Evolutionary conservation across 1,139 yeast species (phyloP), one percentile per base, ranked within the genome.

Genomic region (Pichia sp.): DNA sequence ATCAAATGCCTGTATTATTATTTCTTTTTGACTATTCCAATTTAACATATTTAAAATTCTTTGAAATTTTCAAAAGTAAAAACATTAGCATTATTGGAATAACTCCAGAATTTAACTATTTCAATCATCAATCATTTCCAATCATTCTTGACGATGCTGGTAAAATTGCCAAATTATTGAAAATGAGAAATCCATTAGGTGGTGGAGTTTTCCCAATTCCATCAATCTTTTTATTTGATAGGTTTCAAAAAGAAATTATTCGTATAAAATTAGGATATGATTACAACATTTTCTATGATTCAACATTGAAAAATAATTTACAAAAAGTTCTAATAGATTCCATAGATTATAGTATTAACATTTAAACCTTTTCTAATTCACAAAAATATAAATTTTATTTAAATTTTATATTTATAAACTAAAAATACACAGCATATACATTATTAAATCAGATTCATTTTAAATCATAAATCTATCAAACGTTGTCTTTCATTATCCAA

Each of bases 121-220:
- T 22, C 8, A 53, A 55, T 28, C 30, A 31, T 1, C 40, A 44
- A 27, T 26, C 40, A 3, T 60, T 55, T 39, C 65, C 66, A 1
- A 48, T 61, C 2, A 24, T 61, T 8, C 33, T 55, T 16, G 66
- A 62, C 45, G 4, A 46, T 8, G 33, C 45, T 20, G 66, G 66
- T 3, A 30, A 35, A 9, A 41, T 57, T 30, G 56, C 71, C 3
- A 55, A 59, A 24, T 56, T 59, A 16, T 49, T 62, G 35, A 51
- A 59, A 22, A 50, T 72, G 8, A 49, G 66, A 31, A 75, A 74
- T 52, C 80, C 80, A 0, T 51, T 74, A 24, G 79, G 80, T 9
- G 80, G 79, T 10, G 79, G 76, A 0, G 41, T 59, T n/a, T 74
- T 70, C 52, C 78, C 80, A 0, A 53, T 73, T 32, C 70, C 72